Evolutionary conservation across 2,329 filamentous ascomycete species (phyloP).

Genomic region (Penicillium italicum): DNA sequence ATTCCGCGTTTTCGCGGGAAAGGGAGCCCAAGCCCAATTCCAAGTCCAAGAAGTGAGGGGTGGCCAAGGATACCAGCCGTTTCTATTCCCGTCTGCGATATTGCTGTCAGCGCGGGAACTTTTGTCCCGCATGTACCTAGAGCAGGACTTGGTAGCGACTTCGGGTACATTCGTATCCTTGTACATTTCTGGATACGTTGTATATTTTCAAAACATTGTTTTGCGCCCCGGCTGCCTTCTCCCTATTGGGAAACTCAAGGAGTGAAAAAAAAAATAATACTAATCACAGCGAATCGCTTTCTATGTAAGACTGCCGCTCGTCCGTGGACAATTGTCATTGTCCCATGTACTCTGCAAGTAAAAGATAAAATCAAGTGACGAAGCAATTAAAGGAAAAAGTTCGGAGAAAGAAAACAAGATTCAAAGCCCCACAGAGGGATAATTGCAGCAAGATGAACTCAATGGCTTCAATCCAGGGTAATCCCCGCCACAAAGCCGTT

Average conservation of each 20-base stretch:
- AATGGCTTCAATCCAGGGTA: background rate
- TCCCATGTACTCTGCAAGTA: background rate
- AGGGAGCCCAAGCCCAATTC: background rate
- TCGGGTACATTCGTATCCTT: background rate
- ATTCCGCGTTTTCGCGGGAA: background rate
- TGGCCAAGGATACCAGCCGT: background rate
- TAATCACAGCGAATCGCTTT: background rate
- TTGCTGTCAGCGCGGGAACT: conserved; percentile 6
- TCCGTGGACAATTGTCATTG: background rate
- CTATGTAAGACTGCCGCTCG: background rate
- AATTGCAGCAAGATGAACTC: background rate
- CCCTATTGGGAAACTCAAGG: background rate
- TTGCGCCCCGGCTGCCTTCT: background rate
- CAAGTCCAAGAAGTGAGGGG: background rate
- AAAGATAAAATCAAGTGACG: background rate
- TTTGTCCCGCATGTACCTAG: background rate
- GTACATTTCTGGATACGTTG: background rate
- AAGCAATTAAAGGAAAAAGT: too few species aligned
- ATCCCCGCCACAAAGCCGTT: background rate
- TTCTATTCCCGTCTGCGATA: background rate
- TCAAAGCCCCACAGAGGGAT: background rate
- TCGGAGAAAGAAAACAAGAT: too few species aligned
- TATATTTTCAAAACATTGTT: background rate
- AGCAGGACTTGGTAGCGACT: background rate
- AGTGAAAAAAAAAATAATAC: background rate